A percentile compares a stretch with the other conserved stretches of the same genome.
phyloP scores from a whole-genome alignment of 169 alveolate species.

The Toxoplasma gondii region DNA sequence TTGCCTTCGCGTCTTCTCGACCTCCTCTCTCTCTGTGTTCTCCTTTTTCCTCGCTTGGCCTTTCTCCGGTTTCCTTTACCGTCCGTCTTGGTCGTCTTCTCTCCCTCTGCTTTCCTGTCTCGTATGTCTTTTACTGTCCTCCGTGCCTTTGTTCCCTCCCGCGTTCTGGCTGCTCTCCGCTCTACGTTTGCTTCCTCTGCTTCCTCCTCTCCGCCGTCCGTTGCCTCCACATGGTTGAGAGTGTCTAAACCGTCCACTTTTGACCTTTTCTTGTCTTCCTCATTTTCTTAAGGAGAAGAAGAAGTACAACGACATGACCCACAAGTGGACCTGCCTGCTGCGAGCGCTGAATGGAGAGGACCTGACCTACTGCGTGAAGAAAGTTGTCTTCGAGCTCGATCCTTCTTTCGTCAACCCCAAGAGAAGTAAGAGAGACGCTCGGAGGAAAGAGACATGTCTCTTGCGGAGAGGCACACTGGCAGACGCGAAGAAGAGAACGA shows the following conservation, averaged over 20 bases:
- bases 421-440: slow-evolving; percentile 60
- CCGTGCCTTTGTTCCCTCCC: too few species aligned
- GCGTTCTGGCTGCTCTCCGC: too few species aligned
- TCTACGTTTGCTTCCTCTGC: not conserved
- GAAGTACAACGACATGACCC: slow-evolving; percentile 65
- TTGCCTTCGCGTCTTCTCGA: not conserved
- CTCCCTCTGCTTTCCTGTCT: too few species aligned
- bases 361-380: slow-evolving; percentile 78
- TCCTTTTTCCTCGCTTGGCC: not conserved
- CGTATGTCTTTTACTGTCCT: not conserved
- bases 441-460: not conserved
- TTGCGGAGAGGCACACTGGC: too few species aligned
- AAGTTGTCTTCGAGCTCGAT: slow-evolving; percentile 86
- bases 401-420: slow-evolving; percentile 83
- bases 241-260: not conserved
- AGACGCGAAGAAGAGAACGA: too few species aligned
- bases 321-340: slow-evolving; percentile 67
- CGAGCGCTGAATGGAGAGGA: slow-evolving; percentile 70
- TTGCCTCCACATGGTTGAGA: not conserved
- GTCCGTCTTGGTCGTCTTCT: too few species aligned
- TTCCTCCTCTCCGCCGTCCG: not conserved
- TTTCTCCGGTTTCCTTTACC: too few species aligned
- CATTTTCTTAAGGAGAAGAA: slow-evolving; percentile 55
- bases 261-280: not conserved
- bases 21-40: not conserved